Conservation (phyloP, 2,329 filamentous ascomycete genomes). For the Hawksworthiomyces lignivorus region DNA sequence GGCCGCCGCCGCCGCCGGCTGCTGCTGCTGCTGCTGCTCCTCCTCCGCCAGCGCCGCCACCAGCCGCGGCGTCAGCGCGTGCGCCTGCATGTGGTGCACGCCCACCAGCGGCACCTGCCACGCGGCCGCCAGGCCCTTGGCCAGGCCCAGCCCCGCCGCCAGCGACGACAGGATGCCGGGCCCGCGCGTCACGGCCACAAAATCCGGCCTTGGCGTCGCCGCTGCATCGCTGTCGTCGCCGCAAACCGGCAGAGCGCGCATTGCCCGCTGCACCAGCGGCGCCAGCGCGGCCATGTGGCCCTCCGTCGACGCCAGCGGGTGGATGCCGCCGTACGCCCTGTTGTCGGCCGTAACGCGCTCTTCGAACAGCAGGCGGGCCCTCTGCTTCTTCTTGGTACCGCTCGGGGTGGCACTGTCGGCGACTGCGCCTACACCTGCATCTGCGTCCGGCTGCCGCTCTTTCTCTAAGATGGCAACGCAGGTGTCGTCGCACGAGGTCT, state of each 20-base stretch:
- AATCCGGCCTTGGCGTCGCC: constrained; percentile 40
- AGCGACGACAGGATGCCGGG: constrained; percentile 82
- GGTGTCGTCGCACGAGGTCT: constrained; percentile 88
- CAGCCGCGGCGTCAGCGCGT: constrained; percentile 80
- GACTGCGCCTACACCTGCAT: too few species aligned
- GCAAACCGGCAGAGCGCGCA: constrained; percentile 40
- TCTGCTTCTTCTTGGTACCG: background rate
- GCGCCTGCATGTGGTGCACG: constrained; percentile 96
- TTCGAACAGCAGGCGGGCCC: constrained; percentile 64
- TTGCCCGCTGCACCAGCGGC: constrained; percentile 56
- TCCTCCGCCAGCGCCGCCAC: constrained; percentile 43
- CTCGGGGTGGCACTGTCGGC: constrained; percentile 12
- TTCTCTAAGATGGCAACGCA: constrained; percentile 76
- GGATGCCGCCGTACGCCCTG: constrained; percentile 65
- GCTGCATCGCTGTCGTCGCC: background rate
- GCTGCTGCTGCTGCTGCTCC: constrained; percentile 5
- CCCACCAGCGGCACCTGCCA: constrained; percentile 78
- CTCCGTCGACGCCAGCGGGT: constrained; percentile 66
- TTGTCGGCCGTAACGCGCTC: constrained; percentile 77
- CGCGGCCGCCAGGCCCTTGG: constrained; percentile 78
- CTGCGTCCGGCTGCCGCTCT: too few species aligned
- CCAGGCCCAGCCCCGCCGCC: constrained; percentile 68
- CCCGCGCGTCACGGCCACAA: constrained; percentile 82
- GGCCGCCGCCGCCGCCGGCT: background rate
- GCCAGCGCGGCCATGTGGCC: constrained; percentile 69